Conservation (phyloP, 1,139 yeast species). For the Hansenula sp. region DNA sequence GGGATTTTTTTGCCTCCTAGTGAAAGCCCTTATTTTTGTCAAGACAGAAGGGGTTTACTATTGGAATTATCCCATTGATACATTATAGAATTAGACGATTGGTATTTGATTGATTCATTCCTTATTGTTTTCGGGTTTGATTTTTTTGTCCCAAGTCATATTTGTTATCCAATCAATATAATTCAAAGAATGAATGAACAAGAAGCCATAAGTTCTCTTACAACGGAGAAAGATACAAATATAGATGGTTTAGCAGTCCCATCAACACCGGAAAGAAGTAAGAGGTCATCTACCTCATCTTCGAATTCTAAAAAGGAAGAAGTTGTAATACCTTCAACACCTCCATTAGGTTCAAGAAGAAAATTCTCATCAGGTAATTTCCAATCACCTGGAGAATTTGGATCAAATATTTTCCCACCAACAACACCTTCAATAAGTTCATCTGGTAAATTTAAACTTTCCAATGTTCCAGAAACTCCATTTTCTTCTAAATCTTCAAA, state of each 20-base stretch:
- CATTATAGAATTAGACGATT: background rate
- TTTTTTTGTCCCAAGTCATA: background rate
- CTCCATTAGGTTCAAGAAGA: conserved; percentile 10
- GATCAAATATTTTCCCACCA: conserved; percentile 10
- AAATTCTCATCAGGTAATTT: conserved; percentile 3
- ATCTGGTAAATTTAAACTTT: conserved; percentile 6
- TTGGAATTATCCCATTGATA: too few species aligned
- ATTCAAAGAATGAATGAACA: background rate
- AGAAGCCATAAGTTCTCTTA: background rate
- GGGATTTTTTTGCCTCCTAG: too few species aligned
- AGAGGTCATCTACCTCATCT: conserved; percentile 6
- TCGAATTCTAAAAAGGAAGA: conserved; percentile 5
- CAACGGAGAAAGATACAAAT: background rate
- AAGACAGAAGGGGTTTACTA: too few species aligned
- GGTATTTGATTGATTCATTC: background rate
- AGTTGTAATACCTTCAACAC: conserved; percentile 16
- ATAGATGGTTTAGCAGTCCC: conserved; percentile 5
- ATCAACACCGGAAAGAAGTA: conserved; percentile 13
- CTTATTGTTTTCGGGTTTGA: background rate
- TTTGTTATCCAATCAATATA: background rate
- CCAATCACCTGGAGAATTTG: conserved; percentile 13
- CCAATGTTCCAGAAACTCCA: conserved; percentile 32
- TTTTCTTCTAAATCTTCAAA: conserved; percentile 21
- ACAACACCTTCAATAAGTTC: conserved; percentile 13
- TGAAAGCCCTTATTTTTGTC: too few species aligned